Evolutionary conservation across 768 basidiomycete species (phyloP).

Genomic region (Tricholoma hemisulphureum): DNA sequence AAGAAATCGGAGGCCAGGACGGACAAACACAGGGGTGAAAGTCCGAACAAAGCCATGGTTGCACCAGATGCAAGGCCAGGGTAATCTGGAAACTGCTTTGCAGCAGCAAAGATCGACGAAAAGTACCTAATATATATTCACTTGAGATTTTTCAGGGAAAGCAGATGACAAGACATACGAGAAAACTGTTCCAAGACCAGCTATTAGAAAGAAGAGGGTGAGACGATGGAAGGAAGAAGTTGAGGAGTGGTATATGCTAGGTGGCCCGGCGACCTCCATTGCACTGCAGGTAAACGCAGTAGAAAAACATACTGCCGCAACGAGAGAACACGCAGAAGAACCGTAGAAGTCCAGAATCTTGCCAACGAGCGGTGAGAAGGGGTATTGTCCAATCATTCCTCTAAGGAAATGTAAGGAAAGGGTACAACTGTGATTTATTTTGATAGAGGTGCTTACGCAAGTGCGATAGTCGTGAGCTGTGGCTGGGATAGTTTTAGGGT

Average conservation of each 20-base stretch:
- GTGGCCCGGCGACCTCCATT: slow-evolving; percentile 48
- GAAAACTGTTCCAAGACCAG: slow-evolving; percentile 67
- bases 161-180: slow-evolving; percentile 51
- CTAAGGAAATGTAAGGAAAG: slow-evolving; percentile 34
- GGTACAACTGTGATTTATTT: neutral
- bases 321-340: slow-evolving; percentile 63
- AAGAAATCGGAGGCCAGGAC: slow-evolving; percentile 62
- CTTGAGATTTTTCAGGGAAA: neutral
- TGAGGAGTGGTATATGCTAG: slow-evolving; percentile 37
- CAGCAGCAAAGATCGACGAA: slow-evolving; percentile 72
- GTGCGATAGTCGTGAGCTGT: slow-evolving; percentile 73
- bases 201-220: slow-evolving; percentile 56
- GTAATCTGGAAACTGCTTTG: slow-evolving; percentile 63
- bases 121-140: slow-evolving; percentile 47
- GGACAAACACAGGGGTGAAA: slow-evolving; percentile 76
- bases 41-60: slow-evolving; percentile 74
- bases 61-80: slow-evolving; percentile 65
- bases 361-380: slow-evolving; percentile 67
- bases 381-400: slow-evolving; percentile 84
- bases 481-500: slow-evolving; percentile 68
- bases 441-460: slow-evolving; percentile 53
- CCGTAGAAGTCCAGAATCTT: slow-evolving; percentile 67
- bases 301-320: slow-evolving; percentile 57
- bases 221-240: slow-evolving; percentile 50
- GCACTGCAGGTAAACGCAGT: slow-evolving; percentile 64